Evolutionary conservation across 192 early-diverging fungal species (phyloP).

Genomic region (Phycomyces blakesleeanus): DNA sequence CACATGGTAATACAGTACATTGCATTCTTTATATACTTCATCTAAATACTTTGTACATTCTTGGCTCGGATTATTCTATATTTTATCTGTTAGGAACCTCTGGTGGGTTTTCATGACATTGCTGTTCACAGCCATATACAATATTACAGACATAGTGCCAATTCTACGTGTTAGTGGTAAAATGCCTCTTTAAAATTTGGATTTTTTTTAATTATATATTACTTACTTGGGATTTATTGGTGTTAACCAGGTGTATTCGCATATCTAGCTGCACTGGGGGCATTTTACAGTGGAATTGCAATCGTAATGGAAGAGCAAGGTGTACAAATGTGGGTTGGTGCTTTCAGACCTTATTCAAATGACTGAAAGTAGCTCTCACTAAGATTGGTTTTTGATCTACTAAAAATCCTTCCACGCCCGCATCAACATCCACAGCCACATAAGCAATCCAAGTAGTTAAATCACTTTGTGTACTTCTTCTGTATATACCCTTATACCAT

Average conservation of each 20-base stretch:
- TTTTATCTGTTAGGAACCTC: neutral
- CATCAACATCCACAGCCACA: no score
- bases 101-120: conserved; percentile 9
- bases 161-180: conserved; percentile 5
- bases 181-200: neutral
- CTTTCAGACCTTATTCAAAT: neutral
- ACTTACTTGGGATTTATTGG: neutral
- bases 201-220: neutral
- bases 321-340: neutral
- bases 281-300: conserved; percentile 23
- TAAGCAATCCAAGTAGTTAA: no score
- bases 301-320: conserved; percentile 17
- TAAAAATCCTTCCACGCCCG: no score
- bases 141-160: neutral
- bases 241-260: conserved; percentile 9
- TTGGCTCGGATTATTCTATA: no score
- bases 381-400: neutral
- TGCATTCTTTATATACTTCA: no score
- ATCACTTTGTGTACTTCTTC: no score
- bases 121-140: neutral
- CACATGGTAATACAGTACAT: neutral
- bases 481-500: no score
- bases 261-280: conserved; percentile 13
- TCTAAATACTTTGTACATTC: no score
- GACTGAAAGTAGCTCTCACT: neutral